phyloP scores from a whole-genome alignment of 495 filamentous ascomycete genomes.

The Penicillium lagena region DNA sequence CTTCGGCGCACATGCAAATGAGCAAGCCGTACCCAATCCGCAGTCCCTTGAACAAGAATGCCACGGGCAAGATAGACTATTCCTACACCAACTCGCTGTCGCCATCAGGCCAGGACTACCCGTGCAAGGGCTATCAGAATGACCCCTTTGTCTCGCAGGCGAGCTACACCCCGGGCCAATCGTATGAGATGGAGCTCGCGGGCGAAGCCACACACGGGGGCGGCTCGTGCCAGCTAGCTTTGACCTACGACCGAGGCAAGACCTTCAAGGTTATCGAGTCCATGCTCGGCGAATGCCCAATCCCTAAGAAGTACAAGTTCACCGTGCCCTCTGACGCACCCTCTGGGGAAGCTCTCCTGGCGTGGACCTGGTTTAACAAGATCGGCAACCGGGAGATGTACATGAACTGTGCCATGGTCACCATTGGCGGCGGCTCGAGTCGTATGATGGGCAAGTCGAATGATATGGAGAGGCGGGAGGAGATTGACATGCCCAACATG shows the following conservation, averaged over 20 bases:
- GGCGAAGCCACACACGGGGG: constrained; percentile 71
- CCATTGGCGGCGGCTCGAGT: constrained; percentile 46
- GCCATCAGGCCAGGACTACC: constrained; percentile 36
- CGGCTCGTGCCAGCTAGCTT: constrained; percentile 78
- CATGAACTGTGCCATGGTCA: constrained; percentile 84
- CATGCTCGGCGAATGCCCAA: constrained; percentile 75
- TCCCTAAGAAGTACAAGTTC: constrained; percentile 44
- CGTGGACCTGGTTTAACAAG: constrained; percentile 91
- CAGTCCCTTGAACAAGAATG: constrained; percentile 37
- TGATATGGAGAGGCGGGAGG: not conserved
- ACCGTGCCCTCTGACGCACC: constrained; percentile 38
- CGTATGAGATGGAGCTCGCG: constrained; percentile 32
- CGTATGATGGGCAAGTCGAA: not conserved
- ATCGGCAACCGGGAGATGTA: constrained; percentile 89
- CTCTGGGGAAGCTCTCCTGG: constrained; percentile 54
- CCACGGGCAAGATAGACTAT: constrained; percentile 37
- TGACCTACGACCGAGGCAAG: constrained; percentile 69
- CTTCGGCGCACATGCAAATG: constrained; percentile 42
- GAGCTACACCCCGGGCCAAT: constrained; percentile 33
- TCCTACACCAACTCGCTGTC: constrained; percentile 44
- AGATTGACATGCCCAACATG: not conserved
- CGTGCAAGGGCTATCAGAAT: constrained; percentile 47
- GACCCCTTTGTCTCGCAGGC: constrained; percentile 39
- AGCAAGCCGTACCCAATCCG: constrained; percentile 39
- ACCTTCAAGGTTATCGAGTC: constrained; percentile 77